Percentiles rank a stretch among this genome's conserved stretches.
Evolutionary conservation across 2,329 filamentous ascomycete species (phyloP).

Genomic region (Claviceps maximensis): DNA sequence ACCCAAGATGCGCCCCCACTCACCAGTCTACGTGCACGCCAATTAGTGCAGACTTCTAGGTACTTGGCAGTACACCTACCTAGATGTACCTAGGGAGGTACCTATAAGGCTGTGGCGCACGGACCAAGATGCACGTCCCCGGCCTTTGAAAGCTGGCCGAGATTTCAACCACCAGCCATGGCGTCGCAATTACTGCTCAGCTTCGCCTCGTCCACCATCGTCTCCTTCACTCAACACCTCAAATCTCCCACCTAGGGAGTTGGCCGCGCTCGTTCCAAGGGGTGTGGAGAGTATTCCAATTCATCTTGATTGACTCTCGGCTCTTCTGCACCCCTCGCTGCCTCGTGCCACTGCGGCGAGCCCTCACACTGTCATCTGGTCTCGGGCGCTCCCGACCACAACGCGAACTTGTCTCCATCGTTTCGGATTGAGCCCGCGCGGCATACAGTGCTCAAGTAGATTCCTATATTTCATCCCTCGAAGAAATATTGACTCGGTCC

Average conservation of each 20-base stretch:
- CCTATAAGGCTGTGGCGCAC: slow-evolving; percentile 6
- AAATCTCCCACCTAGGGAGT: slow-evolving; percentile 8
- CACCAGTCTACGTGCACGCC: too few relatives aligned
- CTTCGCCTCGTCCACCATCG: slow-evolving; percentile 3
- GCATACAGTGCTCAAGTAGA: not conserved
- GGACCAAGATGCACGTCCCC: slow-evolving; percentile 5
- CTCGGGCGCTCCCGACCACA: not conserved
- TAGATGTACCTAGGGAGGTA: not conserved
- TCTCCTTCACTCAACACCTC: slow-evolving; percentile 2
- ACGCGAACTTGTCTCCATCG: not conserved
- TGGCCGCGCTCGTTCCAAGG: slow-evolving; percentile 8
- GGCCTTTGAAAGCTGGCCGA: slow-evolving; percentile 4
- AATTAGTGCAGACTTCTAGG: too few relatives aligned
- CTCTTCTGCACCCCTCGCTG: slow-evolving; percentile 6
- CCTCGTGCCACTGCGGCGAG: not conserved
- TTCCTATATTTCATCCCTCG: not conserved
- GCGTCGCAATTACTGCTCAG: slow-evolving; percentile 3
- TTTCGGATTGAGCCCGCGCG: not conserved
- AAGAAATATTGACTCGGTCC: too few relatives aligned
- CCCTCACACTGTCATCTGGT: not conserved
- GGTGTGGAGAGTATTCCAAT: slow-evolving; percentile 7
- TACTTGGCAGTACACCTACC: too few relatives aligned
- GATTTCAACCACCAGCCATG: slow-evolving; percentile 7
- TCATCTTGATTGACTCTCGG: slow-evolving; percentile 5
- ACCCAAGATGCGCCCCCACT: too few relatives aligned